Base-by-base conservation (phyloP, 2,329 filamentous ascomycete species). In the Colletotrichum sp. region DNA sequence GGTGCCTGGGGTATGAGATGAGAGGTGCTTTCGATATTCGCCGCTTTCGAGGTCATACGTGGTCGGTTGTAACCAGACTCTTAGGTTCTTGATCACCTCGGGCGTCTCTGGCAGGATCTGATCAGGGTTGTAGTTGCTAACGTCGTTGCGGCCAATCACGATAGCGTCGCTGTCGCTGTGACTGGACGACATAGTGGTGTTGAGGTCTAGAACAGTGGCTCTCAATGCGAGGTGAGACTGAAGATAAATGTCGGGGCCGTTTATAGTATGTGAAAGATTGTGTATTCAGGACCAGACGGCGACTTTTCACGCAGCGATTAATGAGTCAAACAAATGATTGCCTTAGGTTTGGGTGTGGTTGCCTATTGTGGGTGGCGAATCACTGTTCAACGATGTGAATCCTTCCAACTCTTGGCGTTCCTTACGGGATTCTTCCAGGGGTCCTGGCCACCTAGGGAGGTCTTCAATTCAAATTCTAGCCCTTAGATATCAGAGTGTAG, bases 11-110 rank as follows among this genome's bases (percentile, higher is more conserved):
- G 74, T 59, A 24, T 78, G 76, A 3, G 77, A 79, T 9, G 75
- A 64, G 11, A 77, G 72, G 58, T 81, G 79, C 34, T 76, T 77
- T 24, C 67, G 73, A 69, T 77, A 80, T 62, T 81, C 79, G 54
- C 78, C 73, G 5, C 72, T 63, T 4, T 78, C 76, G 29, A 69
- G 57, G n/a, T 74, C 66, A 67, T 80, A 80, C 1, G 66, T 51
- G 5, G 80, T 81, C 5, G 79, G 79, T 3, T 73, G 18, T 6
- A 69, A 31, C 67, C 57, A 61, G 3, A 21, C 78, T 13, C 24
- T 21, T 38, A 11, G 38, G 12, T 51, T 57, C 24, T 31, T 15
- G 27, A 24, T 29, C 7, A 62, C 29, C 18, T 24, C 29, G 4
- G 58, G 38, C 3, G 31, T 13, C 8, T 69, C 21, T 13, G 67